Conservation (phyloP, 2,329 filamentous ascomycete genomes). For the Magnaporthiopsis incrustans region DNA sequence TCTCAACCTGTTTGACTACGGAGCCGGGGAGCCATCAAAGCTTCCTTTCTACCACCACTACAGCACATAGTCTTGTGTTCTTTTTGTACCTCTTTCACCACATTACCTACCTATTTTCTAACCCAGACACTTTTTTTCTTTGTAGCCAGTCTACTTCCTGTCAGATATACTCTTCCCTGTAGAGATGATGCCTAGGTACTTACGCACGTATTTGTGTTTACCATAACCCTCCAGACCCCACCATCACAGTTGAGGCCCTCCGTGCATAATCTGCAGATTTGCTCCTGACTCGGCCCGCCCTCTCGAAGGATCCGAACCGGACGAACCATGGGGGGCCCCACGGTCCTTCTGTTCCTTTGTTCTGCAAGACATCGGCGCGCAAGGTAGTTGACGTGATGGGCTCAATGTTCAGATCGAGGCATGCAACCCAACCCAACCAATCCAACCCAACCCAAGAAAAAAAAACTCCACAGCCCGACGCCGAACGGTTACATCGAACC, state of each 20-base stretch:
- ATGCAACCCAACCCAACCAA: too few relatives aligned
- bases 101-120: not conserved
- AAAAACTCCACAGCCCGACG: too few relatives aligned
- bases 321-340: too few relatives aligned
- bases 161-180: not conserved
- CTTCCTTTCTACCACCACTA: not conserved
- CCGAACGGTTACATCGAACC: too few relatives aligned
- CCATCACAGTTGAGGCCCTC: too few relatives aligned
- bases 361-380: too few relatives aligned
- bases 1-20: not conserved
- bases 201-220: not conserved
- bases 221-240: too few relatives aligned
- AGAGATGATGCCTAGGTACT: not conserved
- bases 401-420: not conserved
- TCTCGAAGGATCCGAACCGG: too few relatives aligned
- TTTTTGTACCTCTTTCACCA: not conserved
- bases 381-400: not conserved
- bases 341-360: too few relatives aligned
- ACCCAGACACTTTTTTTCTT: not conserved
- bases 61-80: not conserved
- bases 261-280: not conserved
- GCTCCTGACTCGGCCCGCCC: not conserved
- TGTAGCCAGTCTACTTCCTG: not conserved
- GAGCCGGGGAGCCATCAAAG: not conserved
- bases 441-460: too few relatives aligned